A percentile compares a stretch with the other conserved stretches of the same genome.
These are phyloP conservation scores for Cardamine occulta DNA, from an alignment of 345 rosid genomes.

Conservation along the genomic window DNA sequence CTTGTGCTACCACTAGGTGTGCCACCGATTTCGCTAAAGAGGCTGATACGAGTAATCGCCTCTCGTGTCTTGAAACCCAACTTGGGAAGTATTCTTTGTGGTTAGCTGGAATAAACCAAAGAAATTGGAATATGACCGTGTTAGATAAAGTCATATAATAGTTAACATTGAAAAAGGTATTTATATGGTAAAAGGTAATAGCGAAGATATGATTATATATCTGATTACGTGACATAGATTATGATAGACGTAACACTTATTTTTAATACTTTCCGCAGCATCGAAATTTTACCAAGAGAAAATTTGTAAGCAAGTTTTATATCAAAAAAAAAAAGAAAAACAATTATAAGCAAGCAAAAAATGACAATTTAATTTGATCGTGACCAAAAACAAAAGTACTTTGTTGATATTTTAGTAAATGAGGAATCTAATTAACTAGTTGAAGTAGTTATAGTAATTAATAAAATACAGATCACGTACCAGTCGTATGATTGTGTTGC, in stretches of 20 bases:
- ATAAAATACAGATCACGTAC: conserved; percentile 16
- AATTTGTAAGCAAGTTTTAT: neutral
- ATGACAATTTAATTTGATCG: neutral
- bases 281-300: neutral
- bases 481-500: conserved; percentile 46
- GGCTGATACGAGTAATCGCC: conserved; percentile 58
- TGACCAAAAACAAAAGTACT: neutral
- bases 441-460: conserved; percentile 4
- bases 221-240: neutral
- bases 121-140: neutral
- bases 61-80: conserved; percentile 70
- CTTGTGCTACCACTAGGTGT: conserved; percentile 74
- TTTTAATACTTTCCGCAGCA: neutral
- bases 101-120: conserved; percentile 23
- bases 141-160: conserved; percentile 17
- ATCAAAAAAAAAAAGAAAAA: neutral
- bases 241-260: neutral
- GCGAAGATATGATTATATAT: neutral
- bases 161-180: neutral
- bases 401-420: neutral
- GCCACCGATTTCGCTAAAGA: conserved; percentile 43
- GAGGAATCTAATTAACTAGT: conserved; percentile 11
- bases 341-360: neutral
- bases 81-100: conserved; percentile 60
- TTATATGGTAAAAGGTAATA: neutral